Evolutionary conservation across 768 basidiomycete genomes (phyloP), one percentile per base, ranked within the genome.

Genomic region (Solioccasus polychromus): DNA sequence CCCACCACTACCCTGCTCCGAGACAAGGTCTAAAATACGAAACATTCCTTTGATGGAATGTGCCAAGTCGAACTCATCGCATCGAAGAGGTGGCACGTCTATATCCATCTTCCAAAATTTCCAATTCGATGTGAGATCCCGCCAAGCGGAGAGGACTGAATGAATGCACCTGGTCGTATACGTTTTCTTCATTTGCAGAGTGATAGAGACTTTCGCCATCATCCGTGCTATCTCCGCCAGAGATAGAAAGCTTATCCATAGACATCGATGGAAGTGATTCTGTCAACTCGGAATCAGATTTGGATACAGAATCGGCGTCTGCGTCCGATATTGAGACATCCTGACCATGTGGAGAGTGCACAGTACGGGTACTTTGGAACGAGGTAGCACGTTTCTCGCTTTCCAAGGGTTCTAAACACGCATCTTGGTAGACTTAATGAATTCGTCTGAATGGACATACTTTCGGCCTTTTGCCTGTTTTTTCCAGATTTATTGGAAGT

Each of bases 1-100:
- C 1, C 79, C 77, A 4, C 75, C 71, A 28, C 70, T 77, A 1
- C 72, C 72, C 36, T 70, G 64, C 47, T 82, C 80, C 10, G 61
- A 70, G 48, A 80, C 73, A 12, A 82, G 63, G 40, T 81, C 79
- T 5, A 81, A 63, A 26, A 82, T 67, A 6, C 76, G 70, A 59
- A 73, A 78, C 66, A 80, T 65, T n/a, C 73, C 75, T 37, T 64
- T 61, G 52, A 81, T 63, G 4, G 54, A 67, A 44, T 40, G 42
- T 8, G 48, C 50, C 39, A 66, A 36, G 24, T 68, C 66, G 14
- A 38, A 25, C 30, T 36, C 50, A 28, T 60, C 51, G 3, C 12
- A 42, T 23, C 49, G 47, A 1, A 28, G 42, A 18, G 34, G 38
- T 1, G 20, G 35, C 12, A 3, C 5, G 9, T 61, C 52, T 9